A percentile compares a stretch with the other conserved stretches of the same genome.
Evolutionary conservation across 331 rosid species (phyloP).

Genomic region (Stylosanthes scabra): DNA sequence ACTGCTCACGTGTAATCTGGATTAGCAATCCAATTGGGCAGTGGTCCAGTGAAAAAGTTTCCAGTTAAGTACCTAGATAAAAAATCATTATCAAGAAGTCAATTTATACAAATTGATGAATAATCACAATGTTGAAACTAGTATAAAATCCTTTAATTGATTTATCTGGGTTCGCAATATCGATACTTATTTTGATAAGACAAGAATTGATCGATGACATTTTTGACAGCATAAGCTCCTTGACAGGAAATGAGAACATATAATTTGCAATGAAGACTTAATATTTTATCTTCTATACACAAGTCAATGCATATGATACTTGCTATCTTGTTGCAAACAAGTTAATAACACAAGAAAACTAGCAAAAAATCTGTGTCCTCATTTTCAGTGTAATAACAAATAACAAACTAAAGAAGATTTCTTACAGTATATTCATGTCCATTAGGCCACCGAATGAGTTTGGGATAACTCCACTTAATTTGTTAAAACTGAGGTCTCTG

Average conservation of each 20-base stretch:
- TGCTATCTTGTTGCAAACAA: background rate
- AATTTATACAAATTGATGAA: conserved; percentile 22
- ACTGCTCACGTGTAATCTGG: conserved; percentile 54
- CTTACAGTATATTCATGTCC: conserved; percentile 55
- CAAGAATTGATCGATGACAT: background rate
- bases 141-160: background rate
- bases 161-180: conserved; percentile 1
- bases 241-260: background rate
- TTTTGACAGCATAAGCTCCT: background rate
- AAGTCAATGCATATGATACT: conserved; percentile 3
- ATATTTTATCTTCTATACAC: background rate
- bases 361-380: background rate
- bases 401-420: background rate
- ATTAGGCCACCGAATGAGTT: conserved; percentile 14
- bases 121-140: background rate
- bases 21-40: conserved; percentile 56
- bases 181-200: background rate
- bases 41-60: conserved; percentile 67
- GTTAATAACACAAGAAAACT: background rate
- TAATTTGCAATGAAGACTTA: background rate
- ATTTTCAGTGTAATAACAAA: background rate
- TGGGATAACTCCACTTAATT: conserved; percentile 47
- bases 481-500: conserved; percentile 56
- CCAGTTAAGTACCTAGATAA: conserved; percentile 67
- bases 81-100: conserved; percentile 12